These are phyloP conservation scores for Coemansia interrupta DNA, from an alignment of 192 early-diverging fungal species.

Conservation along the genomic window DNA sequence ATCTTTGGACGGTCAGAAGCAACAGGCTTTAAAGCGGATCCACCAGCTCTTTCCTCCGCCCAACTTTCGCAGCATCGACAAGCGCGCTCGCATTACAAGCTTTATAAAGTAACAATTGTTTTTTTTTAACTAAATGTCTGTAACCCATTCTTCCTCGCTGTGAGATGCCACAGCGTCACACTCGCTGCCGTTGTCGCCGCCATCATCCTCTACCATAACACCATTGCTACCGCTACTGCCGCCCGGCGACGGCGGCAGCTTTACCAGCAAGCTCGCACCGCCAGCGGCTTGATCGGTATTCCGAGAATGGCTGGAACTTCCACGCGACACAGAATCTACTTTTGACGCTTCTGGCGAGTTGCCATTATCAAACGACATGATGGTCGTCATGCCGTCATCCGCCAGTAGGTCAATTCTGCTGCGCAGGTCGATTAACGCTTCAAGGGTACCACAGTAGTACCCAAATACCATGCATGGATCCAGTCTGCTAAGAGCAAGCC, in stretches of 20 bases:
- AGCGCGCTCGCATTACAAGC: constrained; percentile 38
- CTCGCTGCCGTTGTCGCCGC: background rate
- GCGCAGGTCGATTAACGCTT: constrained; percentile 39
- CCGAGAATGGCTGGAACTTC: too few species aligned
- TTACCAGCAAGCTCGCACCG: background rate
- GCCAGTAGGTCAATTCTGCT: constrained; percentile 41
- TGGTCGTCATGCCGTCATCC: constrained; percentile 36
- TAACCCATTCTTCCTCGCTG: constrained; percentile 48
- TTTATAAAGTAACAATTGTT: constrained; percentile 9
- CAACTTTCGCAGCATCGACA: constrained; percentile 39
- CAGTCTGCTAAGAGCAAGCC: constrained; percentile 69
- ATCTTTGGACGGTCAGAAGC: background rate
- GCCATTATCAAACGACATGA: constrained; percentile 43
- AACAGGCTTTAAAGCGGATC: constrained; percentile 23
- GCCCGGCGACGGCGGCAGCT: constrained; percentile 13
- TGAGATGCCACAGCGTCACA: constrained; percentile 8
- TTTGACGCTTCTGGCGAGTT: constrained; percentile 18
- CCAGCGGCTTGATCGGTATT: too few species aligned
- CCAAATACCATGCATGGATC: constrained; percentile 95
- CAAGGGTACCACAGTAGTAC: constrained; percentile 60
- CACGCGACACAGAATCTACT: background rate
- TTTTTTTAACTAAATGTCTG: constrained; percentile 23
- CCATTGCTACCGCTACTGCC: constrained; percentile 6
- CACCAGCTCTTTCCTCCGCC: constrained; percentile 38
- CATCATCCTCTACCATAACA: constrained; percentile 3